A percentile compares a stretch with the other conserved stretches of the same genome.
Evolutionary conservation across 2,329 filamentous ascomycete genomes (phyloP).

Genomic region (Calonectria pseudoreteaudii): DNA sequence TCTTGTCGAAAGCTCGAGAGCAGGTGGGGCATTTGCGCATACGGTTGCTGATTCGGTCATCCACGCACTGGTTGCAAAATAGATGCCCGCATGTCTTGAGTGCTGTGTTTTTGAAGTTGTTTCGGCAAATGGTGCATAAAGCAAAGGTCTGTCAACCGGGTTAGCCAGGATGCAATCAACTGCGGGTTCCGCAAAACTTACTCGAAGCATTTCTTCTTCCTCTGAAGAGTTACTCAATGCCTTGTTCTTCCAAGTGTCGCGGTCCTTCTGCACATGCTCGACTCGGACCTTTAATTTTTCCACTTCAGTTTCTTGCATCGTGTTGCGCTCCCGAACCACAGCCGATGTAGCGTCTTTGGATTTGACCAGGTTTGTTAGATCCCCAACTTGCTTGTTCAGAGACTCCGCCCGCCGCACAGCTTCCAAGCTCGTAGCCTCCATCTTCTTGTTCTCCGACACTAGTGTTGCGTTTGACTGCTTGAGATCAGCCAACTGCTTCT

Average conservation of each 20-base stretch:
- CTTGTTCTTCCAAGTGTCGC: constrained; percentile 88
- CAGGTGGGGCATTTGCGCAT: constrained; percentile 97
- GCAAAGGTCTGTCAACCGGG: constrained; percentile 48
- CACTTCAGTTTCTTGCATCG: constrained; percentile 77
- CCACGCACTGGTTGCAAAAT: constrained; percentile 91
- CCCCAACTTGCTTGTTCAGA: constrained; percentile 79
- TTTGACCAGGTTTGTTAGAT: constrained; percentile 80
- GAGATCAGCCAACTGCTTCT: constrained; percentile 89
- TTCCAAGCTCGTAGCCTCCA: constrained; percentile 80
- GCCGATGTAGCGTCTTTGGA: constrained; percentile 76
- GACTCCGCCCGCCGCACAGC: constrained; percentile 76
- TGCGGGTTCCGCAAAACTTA: constrained; percentile 61
- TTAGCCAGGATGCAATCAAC: constrained; percentile 31
- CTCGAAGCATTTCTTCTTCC: constrained; percentile 86
- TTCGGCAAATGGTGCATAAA: constrained; percentile 92
- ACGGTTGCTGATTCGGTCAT: constrained; percentile 88
- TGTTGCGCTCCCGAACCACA: constrained; percentile 66
- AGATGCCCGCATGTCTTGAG: constrained; percentile 95
- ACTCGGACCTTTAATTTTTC: constrained; percentile 84
- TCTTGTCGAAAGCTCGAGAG: constrained; percentile 89
- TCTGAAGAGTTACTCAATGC: constrained; percentile 83
- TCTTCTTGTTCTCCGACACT: constrained; percentile 77
- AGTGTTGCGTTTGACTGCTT: constrained; percentile 82
- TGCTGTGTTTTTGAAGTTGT: constrained; percentile 92
- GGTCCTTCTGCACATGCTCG: constrained; percentile 82